Base-by-base conservation (phyloP, 1,284 basidiomycete genomes). In the Ustilago sp. region DNA sequence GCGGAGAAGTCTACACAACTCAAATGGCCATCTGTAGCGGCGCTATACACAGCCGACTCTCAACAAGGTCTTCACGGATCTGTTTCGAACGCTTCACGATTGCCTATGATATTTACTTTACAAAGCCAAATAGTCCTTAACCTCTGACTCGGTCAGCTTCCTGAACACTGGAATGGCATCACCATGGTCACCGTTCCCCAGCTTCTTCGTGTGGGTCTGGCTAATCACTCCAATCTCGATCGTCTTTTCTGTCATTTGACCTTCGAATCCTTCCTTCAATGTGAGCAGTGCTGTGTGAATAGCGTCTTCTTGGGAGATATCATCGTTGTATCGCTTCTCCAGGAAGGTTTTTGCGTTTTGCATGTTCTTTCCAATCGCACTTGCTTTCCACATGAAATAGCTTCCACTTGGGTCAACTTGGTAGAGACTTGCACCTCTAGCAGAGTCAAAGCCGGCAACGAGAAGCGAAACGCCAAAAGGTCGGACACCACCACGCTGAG, bases 331-430 rank as follows among this genome's bases (percentile, higher is more conserved):
- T n/a, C 83, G 48, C 88, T 99, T 99, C 88, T 99, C 97, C 79
- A 99, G 88, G 88, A 99, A 99, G 2, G 97, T 98, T 88, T 99
- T 99, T 60, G 95, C 97, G 85, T 99, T 99, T 62, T 95, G 92
- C 94, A 98, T 98, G 88, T 99, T 99, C 89, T 99, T 99, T 45
- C 97, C 97, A 83, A 99, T 99, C 15, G 97, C 97, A 85, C 94
- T 96, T 13, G 97, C 97, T 87, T 99, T 99, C 97, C 97, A 99
- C 58, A 97, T 95, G 88, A 94, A 99, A 59, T 80, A 85, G 54
- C 94, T 95, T 53, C 97, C 97, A 53, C 94, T 97, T 19, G 97
- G 97, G 88, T 99, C 97, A 62, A 99, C 96, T 87, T 99, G 97
- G 88, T 97, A 99, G 73, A 99, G 89, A 41, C 91, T 93, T 75